Conservation (phyloP, 257 asterid species). For the Lavandula angustifolia region DNA sequence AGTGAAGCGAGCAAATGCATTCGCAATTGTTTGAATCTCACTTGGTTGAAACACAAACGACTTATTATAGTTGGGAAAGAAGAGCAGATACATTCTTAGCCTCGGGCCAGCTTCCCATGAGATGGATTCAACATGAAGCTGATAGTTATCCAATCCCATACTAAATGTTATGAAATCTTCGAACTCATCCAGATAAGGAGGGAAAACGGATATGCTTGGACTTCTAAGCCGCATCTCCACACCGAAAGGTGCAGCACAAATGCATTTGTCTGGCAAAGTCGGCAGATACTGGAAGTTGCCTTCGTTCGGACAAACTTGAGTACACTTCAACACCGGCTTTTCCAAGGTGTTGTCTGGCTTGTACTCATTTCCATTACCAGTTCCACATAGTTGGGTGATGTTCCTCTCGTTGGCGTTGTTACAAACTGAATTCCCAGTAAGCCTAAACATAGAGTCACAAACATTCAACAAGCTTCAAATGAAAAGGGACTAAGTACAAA, state of each 20-base stretch:
- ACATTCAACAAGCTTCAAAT: background rate
- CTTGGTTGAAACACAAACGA: constrained; percentile 32
- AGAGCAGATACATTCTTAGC: constrained; percentile 47
- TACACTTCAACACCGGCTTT: constrained; percentile 38
- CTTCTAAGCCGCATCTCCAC: constrained; percentile 53
- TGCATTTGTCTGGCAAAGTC: constrained; percentile 41
- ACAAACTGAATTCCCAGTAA: constrained; percentile 52
- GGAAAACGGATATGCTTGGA: constrained; percentile 51
- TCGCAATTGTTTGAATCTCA: constrained; percentile 41
- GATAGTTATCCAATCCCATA: constrained; percentile 30
- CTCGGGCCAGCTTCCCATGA: constrained; percentile 56
- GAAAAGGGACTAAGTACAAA: no score
- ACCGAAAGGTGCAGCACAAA: constrained; percentile 60
- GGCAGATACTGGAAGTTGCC: constrained; percentile 38
- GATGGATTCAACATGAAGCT: constrained; percentile 41
- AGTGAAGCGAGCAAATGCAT: constrained; percentile 42
- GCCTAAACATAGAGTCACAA: constrained; percentile 34
- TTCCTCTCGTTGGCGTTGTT: constrained; percentile 39
- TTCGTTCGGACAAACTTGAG: constrained; percentile 36
- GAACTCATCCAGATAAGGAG: constrained; percentile 34
- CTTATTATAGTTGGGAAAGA: constrained; percentile 36
- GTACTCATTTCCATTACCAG: constrained; percentile 31
- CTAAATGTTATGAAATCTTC: constrained; percentile 31
- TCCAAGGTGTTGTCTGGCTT: constrained; percentile 27
- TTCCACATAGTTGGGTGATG: constrained; percentile 40